Base-by-base conservation (phyloP, 345 rosid species). In the Eucalyptus tenuipes region DNA sequence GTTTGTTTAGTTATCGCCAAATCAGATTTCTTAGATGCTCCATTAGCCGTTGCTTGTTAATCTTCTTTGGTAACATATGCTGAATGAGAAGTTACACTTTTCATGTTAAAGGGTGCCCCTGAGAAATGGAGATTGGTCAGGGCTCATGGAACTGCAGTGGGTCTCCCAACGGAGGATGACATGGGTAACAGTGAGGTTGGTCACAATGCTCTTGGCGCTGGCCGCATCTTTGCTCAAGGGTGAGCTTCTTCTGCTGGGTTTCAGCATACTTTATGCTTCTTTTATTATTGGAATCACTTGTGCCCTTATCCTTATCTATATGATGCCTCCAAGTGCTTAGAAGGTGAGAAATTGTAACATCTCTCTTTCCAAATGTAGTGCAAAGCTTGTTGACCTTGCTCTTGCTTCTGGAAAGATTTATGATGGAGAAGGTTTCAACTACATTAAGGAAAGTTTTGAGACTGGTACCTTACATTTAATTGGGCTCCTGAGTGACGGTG, bases 141-240 rank as follows among this genome's bases (percentile, higher is more conserved):
- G 92, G 99, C 99, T 85, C 99, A 98, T 82, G 99, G 99, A 42
- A 91, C 86, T 59, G 98, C 99, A 5, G 99, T 97, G 37, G 99
- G 99, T 52, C 96, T 98, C 79, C 99, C 99, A 10, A 92, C 96
- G 7, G 99, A 98, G 24, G 99, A 98, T 91, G 99, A 98, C 91
- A 97, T 97, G 99, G 99, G 99, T 49, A 98, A 98, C 92, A 98
- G 99, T 90, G 99, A 98, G 91, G 99, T 97, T 33, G 99, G 99
- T 88, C 99, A 98, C 88, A 98, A 98, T 75, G 99, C 99, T 49
- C 99, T 98, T 31, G 98, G 99, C 25, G 99, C 99, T 88, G 99
- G 99, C 59, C 98, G 99, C 71, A 97, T 98, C 75, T 96, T 71
- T 89, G 99, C 98, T 88, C 99, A 97, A 91, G 99, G 98, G 98